These are phyloP conservation scores for Lagenidium sp. DNA, from an alignment of 352 stramenopile genomes.

Conservation along the genomic window DNA sequence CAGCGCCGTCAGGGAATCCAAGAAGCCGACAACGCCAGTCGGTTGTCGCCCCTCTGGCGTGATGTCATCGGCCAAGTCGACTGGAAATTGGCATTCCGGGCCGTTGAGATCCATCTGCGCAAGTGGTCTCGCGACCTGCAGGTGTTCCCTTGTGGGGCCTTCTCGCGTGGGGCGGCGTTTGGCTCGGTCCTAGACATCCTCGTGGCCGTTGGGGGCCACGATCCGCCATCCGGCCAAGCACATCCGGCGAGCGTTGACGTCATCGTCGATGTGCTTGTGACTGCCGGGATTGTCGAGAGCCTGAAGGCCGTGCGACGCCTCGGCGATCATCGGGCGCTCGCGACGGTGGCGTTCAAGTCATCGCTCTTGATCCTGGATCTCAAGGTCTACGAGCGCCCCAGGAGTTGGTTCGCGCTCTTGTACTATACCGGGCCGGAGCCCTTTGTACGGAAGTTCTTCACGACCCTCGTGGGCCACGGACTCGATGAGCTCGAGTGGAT, in stretches of 20 bases:
- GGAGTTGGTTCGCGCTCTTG: constrained; percentile 59
- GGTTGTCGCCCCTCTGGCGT: too few species aligned
- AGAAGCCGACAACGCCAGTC: too few species aligned
- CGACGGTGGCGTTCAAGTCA: constrained; percentile 51
- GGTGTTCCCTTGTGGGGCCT: constrained; percentile 61
- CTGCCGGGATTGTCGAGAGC: constrained; percentile 23
- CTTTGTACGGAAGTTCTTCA: constrained; percentile 41
- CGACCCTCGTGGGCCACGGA: constrained; percentile 23
- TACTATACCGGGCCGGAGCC: constrained; percentile 67
- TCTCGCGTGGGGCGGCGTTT: constrained; percentile 57
- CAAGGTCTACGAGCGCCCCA: constrained; percentile 46
- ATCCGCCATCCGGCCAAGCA: neutral
- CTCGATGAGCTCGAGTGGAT: constrained; percentile 35
- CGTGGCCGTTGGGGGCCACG: constrained; percentile 17
- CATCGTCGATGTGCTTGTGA: constrained; percentile 26
- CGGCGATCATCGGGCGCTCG: constrained; percentile 29
- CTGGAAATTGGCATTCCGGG: constrained; percentile 56
- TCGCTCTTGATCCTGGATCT: constrained; percentile 49
- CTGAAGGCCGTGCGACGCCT: constrained; percentile 9
- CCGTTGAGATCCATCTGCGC: constrained; percentile 49
- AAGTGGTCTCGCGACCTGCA: constrained; percentile 38
- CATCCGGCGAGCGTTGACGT: constrained; percentile 13
- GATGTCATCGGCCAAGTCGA: constrained; percentile 43
- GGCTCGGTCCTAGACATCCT: constrained; percentile 68
- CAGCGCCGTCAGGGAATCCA: too few species aligned